Evolutionary conservation across 2,329 filamentous ascomycete genomes (phyloP).

Genomic region (Madurella mycetomatis): DNA sequence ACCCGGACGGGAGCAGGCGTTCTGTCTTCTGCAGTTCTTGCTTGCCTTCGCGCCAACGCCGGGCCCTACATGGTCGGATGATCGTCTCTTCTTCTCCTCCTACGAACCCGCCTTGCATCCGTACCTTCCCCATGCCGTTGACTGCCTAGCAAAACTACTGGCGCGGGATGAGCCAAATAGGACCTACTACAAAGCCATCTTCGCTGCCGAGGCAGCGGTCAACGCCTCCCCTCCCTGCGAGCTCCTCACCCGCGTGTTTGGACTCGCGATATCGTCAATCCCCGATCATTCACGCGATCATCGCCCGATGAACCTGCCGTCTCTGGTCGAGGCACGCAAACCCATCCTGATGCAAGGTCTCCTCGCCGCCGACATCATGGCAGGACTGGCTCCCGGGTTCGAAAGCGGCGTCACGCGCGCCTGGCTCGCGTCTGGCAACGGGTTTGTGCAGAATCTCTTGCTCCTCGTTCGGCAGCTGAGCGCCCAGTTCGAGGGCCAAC

Average conservation of each 20-base stretch:
- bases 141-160: conserved; percentile 84
- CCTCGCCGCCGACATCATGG: conserved; percentile 82
- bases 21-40: conserved; percentile 82
- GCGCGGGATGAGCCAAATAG: conserved; percentile 92
- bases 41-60: conserved; percentile 84
- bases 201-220: conserved; percentile 62
- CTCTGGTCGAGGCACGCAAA: conserved; percentile 76
- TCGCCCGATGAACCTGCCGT: conserved; percentile 56
- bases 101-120: conserved; percentile 80
- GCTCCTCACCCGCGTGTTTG: conserved; percentile 81
- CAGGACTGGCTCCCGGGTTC: conserved; percentile 56
- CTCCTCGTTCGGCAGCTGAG: conserved; percentile 70
- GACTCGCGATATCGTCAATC: conserved; percentile 76
- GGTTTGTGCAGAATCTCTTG: conserved; percentile 76
- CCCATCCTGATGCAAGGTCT: conserved; percentile 89
- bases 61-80: conserved; percentile 53
- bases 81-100: conserved; percentile 67
- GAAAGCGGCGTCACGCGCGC: conserved; percentile 68
- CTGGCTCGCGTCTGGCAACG: conserved; percentile 81
- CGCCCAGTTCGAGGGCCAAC: conserved; percentile 52
- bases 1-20: conserved; percentile 79
- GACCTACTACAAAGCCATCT: conserved; percentile 76
- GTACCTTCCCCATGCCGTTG: conserved; percentile 85
- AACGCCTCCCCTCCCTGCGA: conserved; percentile 62
- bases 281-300: conserved; percentile 60